Conservation (phyloP, 495 filamentous ascomycete genomes). For the Annulohypoxylon stygium region DNA sequence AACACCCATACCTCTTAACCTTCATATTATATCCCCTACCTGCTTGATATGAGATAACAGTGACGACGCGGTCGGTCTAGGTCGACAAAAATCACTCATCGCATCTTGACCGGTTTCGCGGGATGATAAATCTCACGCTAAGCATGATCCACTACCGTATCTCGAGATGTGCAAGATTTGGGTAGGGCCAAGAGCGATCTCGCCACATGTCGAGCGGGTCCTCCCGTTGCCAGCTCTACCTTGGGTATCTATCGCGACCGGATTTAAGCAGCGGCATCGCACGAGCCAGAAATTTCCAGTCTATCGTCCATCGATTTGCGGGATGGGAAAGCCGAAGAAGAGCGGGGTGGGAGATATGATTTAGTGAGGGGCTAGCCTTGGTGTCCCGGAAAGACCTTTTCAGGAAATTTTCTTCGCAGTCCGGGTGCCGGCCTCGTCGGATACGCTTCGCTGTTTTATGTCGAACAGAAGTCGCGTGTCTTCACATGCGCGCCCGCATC, state of each 20-base stretch:
- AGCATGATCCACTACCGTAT: slow-evolving; percentile 12
- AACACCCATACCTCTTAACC: not conserved
- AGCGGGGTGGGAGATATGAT: slow-evolving; percentile 24
- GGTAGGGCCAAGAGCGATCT: slow-evolving; percentile 30
- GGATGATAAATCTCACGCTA: slow-evolving; percentile 20
- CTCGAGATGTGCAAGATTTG: slow-evolving; percentile 13
- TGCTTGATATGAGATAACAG: not conserved
- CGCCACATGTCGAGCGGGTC: slow-evolving; percentile 31
- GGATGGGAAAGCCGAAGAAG: slow-evolving; percentile 43
- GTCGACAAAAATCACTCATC: not conserved
- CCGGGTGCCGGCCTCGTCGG: not conserved
- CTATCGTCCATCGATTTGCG: slow-evolving; percentile 19
- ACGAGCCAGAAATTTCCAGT: slow-evolving; percentile 18
- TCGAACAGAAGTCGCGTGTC: slow-evolving; percentile 30
- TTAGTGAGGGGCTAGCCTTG: slow-evolving; percentile 36
- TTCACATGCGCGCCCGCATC: slow-evolving; percentile 30
- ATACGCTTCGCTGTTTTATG: not conserved
- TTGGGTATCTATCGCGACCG: slow-evolving; percentile 12
- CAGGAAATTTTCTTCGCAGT: slow-evolving; percentile 25
- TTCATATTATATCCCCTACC: not conserved
- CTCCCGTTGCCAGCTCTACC: slow-evolving; percentile 22
- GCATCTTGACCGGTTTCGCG: slow-evolving; percentile 3
- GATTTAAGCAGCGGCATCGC: slow-evolving; percentile 19
- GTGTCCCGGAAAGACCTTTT: slow-evolving; percentile 33
- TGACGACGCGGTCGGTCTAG: not conserved